Conservation (phyloP, 2,329 filamentous ascomycete genomes). For the Talaromyces sp. region DNA sequence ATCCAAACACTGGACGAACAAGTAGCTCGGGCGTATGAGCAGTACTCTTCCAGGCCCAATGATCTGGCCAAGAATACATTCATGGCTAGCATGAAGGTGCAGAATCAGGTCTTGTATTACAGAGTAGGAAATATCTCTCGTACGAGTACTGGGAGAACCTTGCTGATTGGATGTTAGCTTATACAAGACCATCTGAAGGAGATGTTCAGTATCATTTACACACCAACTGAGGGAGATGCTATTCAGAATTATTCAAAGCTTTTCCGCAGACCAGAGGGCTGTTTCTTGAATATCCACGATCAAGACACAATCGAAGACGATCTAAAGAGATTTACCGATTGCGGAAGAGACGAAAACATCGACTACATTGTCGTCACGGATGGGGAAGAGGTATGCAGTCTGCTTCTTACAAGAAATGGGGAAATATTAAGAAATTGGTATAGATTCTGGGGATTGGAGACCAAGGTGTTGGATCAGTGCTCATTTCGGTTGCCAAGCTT, state of each 20-base stretch:
- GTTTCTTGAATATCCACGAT: slow-evolving; percentile 72
- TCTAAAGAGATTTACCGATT: slow-evolving; percentile 52
- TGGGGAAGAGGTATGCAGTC: slow-evolving; percentile 43
- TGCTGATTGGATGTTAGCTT: slow-evolving; percentile 45
- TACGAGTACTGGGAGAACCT: background rate
- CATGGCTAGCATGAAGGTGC: slow-evolving; percentile 76
- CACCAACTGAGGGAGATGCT: slow-evolving; percentile 82
- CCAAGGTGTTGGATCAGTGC: slow-evolving; percentile 77
- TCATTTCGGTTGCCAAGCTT: slow-evolving; percentile 81
- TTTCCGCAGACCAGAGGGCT: slow-evolving; percentile 74
- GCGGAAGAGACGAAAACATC: slow-evolving; percentile 67
- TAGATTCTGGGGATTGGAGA: slow-evolving; percentile 85
- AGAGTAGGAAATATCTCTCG: slow-evolving; percentile 45
- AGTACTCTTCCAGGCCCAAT: slow-evolving; percentile 61
- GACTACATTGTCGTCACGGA: slow-evolving; percentile 88
- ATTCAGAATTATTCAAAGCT: slow-evolving; percentile 78
- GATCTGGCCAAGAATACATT: slow-evolving; percentile 83
- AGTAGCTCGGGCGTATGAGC: slow-evolving; percentile 70
- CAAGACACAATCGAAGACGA: slow-evolving; percentile 61
- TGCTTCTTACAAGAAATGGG: too few relatives aligned
- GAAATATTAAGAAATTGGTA: background rate
- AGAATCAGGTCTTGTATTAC: slow-evolving; percentile 80
- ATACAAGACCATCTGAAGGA: slow-evolving; percentile 74
- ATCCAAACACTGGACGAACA: slow-evolving; percentile 75
- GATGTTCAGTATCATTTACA: slow-evolving; percentile 90